These are phyloP conservation scores for Fraxinus floribunda DNA, from an alignment of 305 asterid species.

Conservation along the genomic window DNA sequence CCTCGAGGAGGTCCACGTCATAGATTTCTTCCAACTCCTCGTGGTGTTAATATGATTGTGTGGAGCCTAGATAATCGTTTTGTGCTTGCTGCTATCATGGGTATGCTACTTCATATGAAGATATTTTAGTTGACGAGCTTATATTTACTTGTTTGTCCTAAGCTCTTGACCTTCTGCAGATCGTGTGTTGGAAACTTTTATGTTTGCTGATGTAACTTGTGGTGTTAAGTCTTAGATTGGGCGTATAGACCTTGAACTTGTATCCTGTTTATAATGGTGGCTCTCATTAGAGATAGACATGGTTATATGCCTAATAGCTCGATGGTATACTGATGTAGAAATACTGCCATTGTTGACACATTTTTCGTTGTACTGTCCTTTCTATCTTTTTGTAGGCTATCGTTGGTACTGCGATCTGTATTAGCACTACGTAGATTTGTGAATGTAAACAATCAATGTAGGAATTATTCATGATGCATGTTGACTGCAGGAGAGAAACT, in stretches of 20 bases:
- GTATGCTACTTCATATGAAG: constrained; percentile 43
- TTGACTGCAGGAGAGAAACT: background rate
- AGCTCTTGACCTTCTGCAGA: constrained; percentile 1
- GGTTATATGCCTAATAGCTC: constrained; percentile 5
- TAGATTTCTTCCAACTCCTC: constrained; percentile 97
- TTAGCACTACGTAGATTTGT: background rate
- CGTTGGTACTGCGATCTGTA: background rate
- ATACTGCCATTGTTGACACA: background rate
- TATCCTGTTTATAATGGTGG: constrained; percentile 1
- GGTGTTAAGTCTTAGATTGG: constrained; percentile 15
- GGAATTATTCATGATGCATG: background rate
- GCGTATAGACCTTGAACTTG: constrained; percentile 13
- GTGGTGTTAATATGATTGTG: constrained; percentile 95
- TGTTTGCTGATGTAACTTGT: background rate
- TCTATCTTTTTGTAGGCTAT: background rate
- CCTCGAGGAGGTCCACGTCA: constrained; percentile 98
- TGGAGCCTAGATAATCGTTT: constrained; percentile 98
- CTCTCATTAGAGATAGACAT: background rate
- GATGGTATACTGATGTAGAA: background rate
- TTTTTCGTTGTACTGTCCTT: background rate
- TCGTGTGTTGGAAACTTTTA: constrained; percentile 17
- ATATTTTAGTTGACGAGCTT: constrained; percentile 8
- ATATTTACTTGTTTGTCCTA: background rate
- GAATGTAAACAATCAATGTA: background rate
- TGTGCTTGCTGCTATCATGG: constrained; percentile 99